Evolutionary conservation across 176 grass and related monocot genomes (phyloP).

Genomic region (Hordeum marinum): DNA sequence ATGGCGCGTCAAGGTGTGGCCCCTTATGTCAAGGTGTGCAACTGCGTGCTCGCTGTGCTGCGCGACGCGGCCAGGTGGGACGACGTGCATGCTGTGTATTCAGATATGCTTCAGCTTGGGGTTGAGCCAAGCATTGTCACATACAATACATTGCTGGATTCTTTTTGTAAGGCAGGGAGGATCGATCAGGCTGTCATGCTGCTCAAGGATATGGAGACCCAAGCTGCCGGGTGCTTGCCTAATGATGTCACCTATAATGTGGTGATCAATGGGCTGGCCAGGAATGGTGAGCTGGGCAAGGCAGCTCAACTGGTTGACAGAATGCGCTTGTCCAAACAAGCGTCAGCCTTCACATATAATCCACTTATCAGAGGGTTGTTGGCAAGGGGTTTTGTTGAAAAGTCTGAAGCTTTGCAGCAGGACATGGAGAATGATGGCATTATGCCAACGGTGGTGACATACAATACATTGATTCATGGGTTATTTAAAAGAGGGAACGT

Average conservation of each 20-base stretch:
- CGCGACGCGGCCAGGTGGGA: conserved; percentile 45
- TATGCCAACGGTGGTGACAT: conserved; percentile 55
- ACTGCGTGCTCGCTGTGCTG: conserved; percentile 49
- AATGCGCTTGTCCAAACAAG: conserved; percentile 38
- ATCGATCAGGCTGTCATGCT: conserved; percentile 41
- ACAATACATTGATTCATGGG: conserved; percentile 60
- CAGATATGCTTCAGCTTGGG: conserved; percentile 47
- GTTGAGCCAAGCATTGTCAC: conserved; percentile 56
- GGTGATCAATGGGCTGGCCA: conserved; percentile 55
- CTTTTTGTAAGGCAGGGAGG: conserved; percentile 61
- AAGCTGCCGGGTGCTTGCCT: conserved; percentile 32
- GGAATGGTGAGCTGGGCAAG: conserved; percentile 53
- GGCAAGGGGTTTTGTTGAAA: conserved; percentile 37
- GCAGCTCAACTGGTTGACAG: conserved; percentile 53
- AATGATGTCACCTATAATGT: conserved; percentile 73
- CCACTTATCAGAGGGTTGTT: conserved; percentile 62
- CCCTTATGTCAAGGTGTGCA: conserved; percentile 54
- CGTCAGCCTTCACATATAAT: conserved; percentile 58
- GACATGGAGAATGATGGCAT: conserved; percentile 58
- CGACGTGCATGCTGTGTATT: conserved; percentile 39
- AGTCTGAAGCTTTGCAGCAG: conserved; percentile 41
- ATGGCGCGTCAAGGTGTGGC: conserved; percentile 44
- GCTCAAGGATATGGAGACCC: conserved; percentile 53
- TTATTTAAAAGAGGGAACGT: conserved; percentile 50
- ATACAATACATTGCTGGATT: conserved; percentile 73